Percentiles rank a stretch among this genome's conserved stretches.
Conservation (phyloP, 2,329 filamentous ascomycete species). For the Sporothrix sp. region DNA sequence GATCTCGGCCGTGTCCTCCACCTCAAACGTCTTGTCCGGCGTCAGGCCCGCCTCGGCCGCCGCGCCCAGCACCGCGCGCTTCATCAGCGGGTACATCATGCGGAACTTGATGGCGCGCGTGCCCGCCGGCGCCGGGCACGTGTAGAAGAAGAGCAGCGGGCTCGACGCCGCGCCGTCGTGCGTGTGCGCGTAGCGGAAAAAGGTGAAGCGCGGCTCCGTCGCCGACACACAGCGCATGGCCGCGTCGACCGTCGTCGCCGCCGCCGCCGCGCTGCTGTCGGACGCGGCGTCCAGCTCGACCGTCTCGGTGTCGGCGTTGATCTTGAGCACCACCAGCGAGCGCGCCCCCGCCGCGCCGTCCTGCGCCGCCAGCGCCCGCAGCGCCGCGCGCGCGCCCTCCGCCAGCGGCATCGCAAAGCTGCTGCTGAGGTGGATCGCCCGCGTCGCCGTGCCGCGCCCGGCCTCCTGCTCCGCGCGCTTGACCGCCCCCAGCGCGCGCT, state of each 20-base stretch:
- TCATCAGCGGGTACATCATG: slow-evolving; percentile 73
- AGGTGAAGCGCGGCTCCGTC: slow-evolving; percentile 65
- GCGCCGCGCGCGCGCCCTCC: slow-evolving; percentile 53
- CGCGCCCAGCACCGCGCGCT: slow-evolving; percentile 54
- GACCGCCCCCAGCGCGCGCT: slow-evolving; percentile 59
- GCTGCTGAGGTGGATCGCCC: slow-evolving; percentile 51
- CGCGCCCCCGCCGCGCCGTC: slow-evolving; percentile 25
- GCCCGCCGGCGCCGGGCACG: slow-evolving; percentile 56
- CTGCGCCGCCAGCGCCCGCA: slow-evolving; percentile 43
- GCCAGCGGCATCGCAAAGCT: slow-evolving; percentile 48
- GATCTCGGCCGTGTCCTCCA: slow-evolving; percentile 59
- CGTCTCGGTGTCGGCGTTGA: slow-evolving; percentile 59
- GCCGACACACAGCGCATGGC: slow-evolving; percentile 52
- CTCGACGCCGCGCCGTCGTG: slow-evolving; percentile 41
- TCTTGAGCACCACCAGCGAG: slow-evolving; percentile 46
- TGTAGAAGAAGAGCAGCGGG: slow-evolving; percentile 72
- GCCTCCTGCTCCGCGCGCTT: slow-evolving; percentile 68
- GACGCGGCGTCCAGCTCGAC: slow-evolving; percentile 48
- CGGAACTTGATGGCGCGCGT: slow-evolving; percentile 68
- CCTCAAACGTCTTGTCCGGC: slow-evolving; percentile 61
- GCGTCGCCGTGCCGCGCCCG: slow-evolving; percentile 52
- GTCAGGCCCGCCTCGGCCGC: slow-evolving; percentile 54
- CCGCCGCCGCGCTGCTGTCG: slow-evolving; percentile 30
- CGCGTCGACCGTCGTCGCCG: slow-evolving; percentile 45
- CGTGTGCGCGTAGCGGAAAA: slow-evolving; percentile 59